Evolutionary conservation across 2,329 filamentous ascomycete genomes (phyloP), one percentile per base, ranked within the genome.

Genomic region (Xylaria sp.): DNA sequence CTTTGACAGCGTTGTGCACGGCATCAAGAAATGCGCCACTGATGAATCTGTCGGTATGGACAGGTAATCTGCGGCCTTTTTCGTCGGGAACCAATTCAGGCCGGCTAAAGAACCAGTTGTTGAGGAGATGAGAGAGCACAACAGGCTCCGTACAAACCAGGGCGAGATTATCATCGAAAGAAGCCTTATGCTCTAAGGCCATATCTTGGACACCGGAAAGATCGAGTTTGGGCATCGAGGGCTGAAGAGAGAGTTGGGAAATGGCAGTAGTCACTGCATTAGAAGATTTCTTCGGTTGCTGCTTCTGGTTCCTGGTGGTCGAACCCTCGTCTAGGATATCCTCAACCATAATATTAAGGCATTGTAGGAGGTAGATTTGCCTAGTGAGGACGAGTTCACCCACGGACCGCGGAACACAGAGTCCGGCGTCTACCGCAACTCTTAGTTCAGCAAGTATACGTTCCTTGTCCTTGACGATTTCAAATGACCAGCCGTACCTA

Each of bases 51-150:
- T 85, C 81, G 0, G 79, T 81, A n/a, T 78, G 65, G 0, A 77
- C 73, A 0, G 81, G 79, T 2, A 83, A 54, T 0, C 54, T 67
- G 1, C 80, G 78, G 1, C 84, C 84, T 59, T 80, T 82, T 48
- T 85, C 82, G 59, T 87, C 84, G 0, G 76, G 68, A 0, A 86
- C 65, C 3, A 84, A 76, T 67, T 85, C 82, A 0, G 81, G 80
- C 1, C 78, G 76, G 62, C 76, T 83, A 65, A 78, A 81, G 71
- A 83, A 83, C 65, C 74, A 78, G 6, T 70, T 44, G 36, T 81
- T 81, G 69, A 83, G 80, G 0, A 73, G 71, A 70, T 79, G 60
- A 3, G 75, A 67, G 0, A 83, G 72, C 0, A 81, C 74, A 0
- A 72, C 71, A 10, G 81, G 78, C 38, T 81, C 79, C 0, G 72